These are phyloP conservation scores for Umbelopsis sp. DNA, from an alignment of 192 early-diverging fungal genomes.

Conservation along the genomic window DNA sequence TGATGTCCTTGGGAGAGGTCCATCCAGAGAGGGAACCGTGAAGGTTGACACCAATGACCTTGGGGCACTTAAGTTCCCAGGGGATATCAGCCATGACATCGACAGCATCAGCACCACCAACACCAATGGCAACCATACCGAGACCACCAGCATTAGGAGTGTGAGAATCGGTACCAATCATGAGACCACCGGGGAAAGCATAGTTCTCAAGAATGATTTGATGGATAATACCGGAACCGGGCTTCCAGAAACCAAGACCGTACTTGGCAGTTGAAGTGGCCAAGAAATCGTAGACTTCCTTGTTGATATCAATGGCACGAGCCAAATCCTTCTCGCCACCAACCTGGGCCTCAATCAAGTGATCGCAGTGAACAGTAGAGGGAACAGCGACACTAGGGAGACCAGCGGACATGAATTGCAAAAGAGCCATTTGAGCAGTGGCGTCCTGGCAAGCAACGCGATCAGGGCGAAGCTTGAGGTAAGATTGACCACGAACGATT, in stretches of 20 bases:
- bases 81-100: conserved; percentile 98
- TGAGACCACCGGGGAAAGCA: conserved; percentile 92
- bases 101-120: conserved; percentile 98
- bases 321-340: conserved; percentile 84
- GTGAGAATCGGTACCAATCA: conserved; percentile 98
- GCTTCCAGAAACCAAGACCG: conserved; percentile 94
- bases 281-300: conserved; percentile 94
- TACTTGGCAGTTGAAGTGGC: conserved; percentile 85
- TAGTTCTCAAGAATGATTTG: conserved; percentile 99
- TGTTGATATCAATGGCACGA: conserved; percentile 85
- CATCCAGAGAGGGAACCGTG: conserved; percentile 87
- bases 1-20: conserved; percentile 96
- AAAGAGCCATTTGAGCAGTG: conserved; percentile 96
- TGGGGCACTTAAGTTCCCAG: conserved; percentile 99
- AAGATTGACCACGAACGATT: conserved; percentile 88
- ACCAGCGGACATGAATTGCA: conserved; percentile 97
- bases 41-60: conserved; percentile 91
- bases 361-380: conserved; percentile 95
- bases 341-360: conserved; percentile 91
- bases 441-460: conserved; percentile 99
- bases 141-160: conserved; percentile 98
- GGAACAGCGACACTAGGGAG: conserved; percentile 88
- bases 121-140: conserved; percentile 95
- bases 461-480: conserved; percentile 96
- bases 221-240: conserved; percentile 93